phyloP scores from a whole-genome alignment of 495 filamentous ascomycete genomes.

The Tuber aestivum region DNA sequence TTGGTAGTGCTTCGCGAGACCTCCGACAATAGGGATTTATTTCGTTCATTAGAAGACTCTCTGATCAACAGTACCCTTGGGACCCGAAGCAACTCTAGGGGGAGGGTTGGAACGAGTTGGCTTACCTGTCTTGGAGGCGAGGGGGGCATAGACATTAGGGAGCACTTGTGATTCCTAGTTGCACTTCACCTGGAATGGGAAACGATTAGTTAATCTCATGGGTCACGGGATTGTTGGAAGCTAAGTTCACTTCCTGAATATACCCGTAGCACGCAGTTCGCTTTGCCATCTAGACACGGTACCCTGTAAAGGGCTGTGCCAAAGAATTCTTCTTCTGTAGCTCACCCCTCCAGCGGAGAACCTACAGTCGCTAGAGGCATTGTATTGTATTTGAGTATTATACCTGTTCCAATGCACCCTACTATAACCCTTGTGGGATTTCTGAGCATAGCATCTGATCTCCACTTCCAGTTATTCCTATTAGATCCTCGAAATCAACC shows the following conservation, averaged over 20 bases:
- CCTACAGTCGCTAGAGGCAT: background rate
- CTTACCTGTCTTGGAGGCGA: background rate
- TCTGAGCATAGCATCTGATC: background rate
- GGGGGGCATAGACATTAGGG: too few relatives aligned
- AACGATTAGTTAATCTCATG: background rate
- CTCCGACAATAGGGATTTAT: background rate
- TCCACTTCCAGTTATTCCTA: background rate
- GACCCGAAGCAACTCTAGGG: background rate
- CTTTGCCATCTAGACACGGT: background rate
- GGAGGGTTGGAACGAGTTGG: background rate
- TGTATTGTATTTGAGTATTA: background rate
- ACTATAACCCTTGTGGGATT: background rate
- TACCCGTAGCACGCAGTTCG: background rate
- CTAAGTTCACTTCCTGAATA: background rate
- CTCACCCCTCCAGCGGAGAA: background rate
- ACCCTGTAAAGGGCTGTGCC: background rate
- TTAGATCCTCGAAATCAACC: background rate
- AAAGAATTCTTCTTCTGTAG: background rate
- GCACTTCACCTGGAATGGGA: background rate
- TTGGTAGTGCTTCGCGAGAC: background rate
- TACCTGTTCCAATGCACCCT: too few relatives aligned
- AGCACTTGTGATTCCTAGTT: too few relatives aligned
- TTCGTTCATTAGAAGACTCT: background rate
- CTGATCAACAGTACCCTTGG: background rate
- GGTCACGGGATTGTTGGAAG: background rate